These are phyloP conservation scores for Xylaria polymorpha DNA, from an alignment of 2,329 filamentous ascomycete genomes.

Conservation along the genomic window DNA sequence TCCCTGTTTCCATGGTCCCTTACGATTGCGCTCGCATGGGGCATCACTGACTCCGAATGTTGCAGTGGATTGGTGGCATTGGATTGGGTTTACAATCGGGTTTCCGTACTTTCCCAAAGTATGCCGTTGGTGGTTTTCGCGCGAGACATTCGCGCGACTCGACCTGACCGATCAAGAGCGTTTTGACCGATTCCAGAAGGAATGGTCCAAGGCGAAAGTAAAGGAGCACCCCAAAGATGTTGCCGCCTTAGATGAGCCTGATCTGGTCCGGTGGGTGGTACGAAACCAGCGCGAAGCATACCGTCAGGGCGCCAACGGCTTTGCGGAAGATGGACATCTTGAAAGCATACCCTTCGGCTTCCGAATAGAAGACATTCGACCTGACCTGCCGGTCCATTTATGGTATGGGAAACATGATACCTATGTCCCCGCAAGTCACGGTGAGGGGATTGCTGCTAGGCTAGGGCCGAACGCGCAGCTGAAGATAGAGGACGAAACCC, in stretches of 20 bases:
- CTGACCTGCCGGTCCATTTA: conserved; percentile 25
- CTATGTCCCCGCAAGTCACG: conserved; percentile 5
- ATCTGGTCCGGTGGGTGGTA: conserved; percentile 24
- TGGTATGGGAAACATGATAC: conserved; percentile 33
- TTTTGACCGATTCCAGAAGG: conserved; percentile 24
- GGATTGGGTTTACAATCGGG: conserved; percentile 27
- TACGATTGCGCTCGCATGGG: background rate
- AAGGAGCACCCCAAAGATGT: conserved; percentile 26
- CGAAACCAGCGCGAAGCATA: conserved; percentile 30
- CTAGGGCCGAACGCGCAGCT: conserved; percentile 29
- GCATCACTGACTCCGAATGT: conserved; percentile 10
- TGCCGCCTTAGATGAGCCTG: conserved; percentile 24
- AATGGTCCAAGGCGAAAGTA: conserved; percentile 22
- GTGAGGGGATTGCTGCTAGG: conserved; percentile 28
- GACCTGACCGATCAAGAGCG: conserved; percentile 32
- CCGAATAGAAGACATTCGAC: conserved; percentile 30
- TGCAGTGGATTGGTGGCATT: conserved; percentile 32
- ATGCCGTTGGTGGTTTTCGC: conserved; percentile 30
- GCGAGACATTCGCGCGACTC: conserved; percentile 23
- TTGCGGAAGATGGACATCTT: conserved; percentile 24
- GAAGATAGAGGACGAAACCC: conserved; percentile 32
- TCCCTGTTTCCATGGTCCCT: background rate
- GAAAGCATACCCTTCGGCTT: conserved; percentile 25
- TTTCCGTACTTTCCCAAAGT: conserved; percentile 28
- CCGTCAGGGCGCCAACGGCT: conserved; percentile 25